Base-by-base conservation (phyloP, 2,329 filamentous ascomycete genomes). In the Ilyonectria destructans region DNA sequence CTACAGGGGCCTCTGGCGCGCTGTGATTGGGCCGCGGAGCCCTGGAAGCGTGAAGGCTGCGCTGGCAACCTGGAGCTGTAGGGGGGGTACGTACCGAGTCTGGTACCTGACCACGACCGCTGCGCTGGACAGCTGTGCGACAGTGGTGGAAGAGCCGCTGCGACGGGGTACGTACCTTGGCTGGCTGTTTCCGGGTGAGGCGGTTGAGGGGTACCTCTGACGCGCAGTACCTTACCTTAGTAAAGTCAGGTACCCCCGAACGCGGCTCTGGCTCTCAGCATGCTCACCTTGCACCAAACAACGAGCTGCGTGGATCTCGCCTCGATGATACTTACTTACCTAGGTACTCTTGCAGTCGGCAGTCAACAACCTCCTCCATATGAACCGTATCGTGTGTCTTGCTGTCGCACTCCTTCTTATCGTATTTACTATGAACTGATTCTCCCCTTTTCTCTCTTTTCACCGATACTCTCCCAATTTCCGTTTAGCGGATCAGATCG, bases 1-100 rank as follows among this genome's bases (percentile, higher is more conserved):
- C 67, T 75, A 72, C 70, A 66, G 54, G 40, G 52, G 23, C 12
- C 55, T 57, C 37, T 73, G 45, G 21, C 70, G 70, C 65, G 68
- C 35, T 74, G 9, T 71, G 62, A 71, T 76, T 76, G 72, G 74
- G 17, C 43, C 1, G 51, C 46, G 60, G 64, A 15, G 49, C 65
- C 62, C 65, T 69, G 68, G 13, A 52, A 57, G 26, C 56, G 59
- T 71, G 68, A 62, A 68, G 54, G 65, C 69, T 74, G 67, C 63
- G 58, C 69, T 73, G 60, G 74, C 74, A 71, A 61, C 66, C 69
- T 75, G 60, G 37, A 58, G 58, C 58, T 58, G 46, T 51, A 45
- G 43, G 58, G 48, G 33, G 15, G 52, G 52, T 51, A 65, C 58
- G 56, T 59, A 59, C 45, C 46, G 35, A 43, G n/a, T 54, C 61